Conservation (phyloP, 2,329 filamentous ascomycete species). For the Orbilia oligospora region DNA sequence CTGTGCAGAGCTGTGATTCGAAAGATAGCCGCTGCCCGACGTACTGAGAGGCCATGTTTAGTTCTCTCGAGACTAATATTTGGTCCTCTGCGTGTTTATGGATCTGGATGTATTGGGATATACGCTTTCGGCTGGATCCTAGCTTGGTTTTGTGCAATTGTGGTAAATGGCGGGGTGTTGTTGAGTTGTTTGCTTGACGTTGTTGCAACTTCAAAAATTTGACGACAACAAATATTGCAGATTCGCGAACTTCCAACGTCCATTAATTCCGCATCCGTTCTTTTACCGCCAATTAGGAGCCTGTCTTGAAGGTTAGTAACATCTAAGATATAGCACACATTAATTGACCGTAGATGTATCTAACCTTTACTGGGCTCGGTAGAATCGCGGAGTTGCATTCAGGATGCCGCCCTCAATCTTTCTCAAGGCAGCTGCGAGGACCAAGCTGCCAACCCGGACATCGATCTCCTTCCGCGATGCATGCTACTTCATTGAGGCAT, state of each 20-base stretch:
- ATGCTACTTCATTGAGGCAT: slow-evolving; percentile 55
- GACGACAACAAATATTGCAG: slow-evolving; percentile 32
- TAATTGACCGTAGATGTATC: neutral
- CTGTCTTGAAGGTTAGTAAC: slow-evolving; percentile 13
- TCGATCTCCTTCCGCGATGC: slow-evolving; percentile 56
- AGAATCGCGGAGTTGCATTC: neutral
- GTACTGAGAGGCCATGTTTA: slow-evolving; percentile 67
- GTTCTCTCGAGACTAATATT: neutral
- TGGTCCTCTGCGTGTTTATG: neutral
- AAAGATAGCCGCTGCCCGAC: slow-evolving; percentile 85
- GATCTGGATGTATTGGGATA: neutral
- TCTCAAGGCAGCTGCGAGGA: slow-evolving; percentile 40
- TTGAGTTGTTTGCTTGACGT: slow-evolving; percentile 58
- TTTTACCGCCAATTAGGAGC: slow-evolving; percentile 46
- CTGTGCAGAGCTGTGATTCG: slow-evolving; percentile 82
- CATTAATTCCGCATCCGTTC: slow-evolving; percentile 1
- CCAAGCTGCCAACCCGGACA: slow-evolving; percentile 47
- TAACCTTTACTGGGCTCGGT: neutral
- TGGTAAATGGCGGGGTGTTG: slow-evolving; percentile 52
- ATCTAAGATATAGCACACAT: neutral
- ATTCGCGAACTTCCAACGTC: slow-evolving; percentile 36
- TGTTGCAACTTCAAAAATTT: slow-evolving; percentile 60
- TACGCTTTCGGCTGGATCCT: slow-evolving; percentile 29
- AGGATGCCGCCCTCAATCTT: slow-evolving; percentile 53
- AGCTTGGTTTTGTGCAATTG: neutral